Percentiles rank a stretch among this genome's conserved stretches.
Conservation (phyloP, 306 rosid genomes). For the Cucurbita moschata region DNA sequence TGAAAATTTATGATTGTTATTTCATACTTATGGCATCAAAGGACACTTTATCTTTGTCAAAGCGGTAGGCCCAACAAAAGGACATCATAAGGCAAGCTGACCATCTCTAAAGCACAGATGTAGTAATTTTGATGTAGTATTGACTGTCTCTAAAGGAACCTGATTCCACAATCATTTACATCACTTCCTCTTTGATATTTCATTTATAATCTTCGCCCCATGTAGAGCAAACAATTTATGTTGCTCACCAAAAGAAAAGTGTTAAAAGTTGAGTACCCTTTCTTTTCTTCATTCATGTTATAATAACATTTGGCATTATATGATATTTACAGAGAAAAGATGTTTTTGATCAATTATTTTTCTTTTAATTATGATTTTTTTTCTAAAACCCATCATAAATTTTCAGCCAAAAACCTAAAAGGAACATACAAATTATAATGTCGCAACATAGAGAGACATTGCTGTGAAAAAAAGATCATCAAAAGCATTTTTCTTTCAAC, state of each 20-base stretch:
- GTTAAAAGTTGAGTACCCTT: background rate
- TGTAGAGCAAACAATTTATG: background rate
- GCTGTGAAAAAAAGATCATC: background rate
- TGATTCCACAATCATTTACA: constrained; percentile 17
- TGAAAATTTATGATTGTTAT: background rate
- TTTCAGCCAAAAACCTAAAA: background rate
- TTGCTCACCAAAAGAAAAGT: background rate
- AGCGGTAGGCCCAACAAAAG: background rate
- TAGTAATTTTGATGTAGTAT: background rate
- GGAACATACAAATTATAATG: background rate
- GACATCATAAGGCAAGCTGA: background rate
- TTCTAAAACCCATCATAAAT: background rate
- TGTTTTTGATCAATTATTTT: background rate
- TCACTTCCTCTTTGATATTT: background rate
- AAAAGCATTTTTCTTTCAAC: background rate
- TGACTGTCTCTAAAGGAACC: constrained; percentile 8
- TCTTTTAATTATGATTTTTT: background rate
- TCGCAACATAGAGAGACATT: constrained; percentile 1
- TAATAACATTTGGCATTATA: background rate
- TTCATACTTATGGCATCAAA: background rate
- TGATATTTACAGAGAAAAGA: background rate
- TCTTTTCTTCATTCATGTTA: background rate
- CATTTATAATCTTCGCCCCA: constrained; percentile 10
- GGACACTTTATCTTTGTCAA: background rate
- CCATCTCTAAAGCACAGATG: background rate